Base-by-base conservation (phyloP, 2,329 filamentous ascomycete genomes). In the Exophiala phaeomuriformis region DNA sequence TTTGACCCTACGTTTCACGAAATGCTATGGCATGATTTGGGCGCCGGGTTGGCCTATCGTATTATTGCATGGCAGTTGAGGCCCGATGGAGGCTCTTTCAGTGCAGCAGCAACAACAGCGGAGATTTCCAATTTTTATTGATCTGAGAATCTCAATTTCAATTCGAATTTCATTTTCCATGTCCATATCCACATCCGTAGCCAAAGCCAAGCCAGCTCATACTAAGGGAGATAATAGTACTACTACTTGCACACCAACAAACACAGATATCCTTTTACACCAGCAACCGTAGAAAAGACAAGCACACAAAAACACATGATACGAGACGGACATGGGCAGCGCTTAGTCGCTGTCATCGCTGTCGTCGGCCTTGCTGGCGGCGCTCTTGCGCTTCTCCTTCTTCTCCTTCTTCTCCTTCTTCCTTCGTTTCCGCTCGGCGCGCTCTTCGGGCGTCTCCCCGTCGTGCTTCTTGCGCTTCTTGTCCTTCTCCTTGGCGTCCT, bases 391-490 rank as follows among this genome's bases (percentile, higher is more conserved):
- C 58, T 58, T 58, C 43, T 61, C 79, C 63, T 76, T 75, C 68
- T 75, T 76, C 57, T 77, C 75, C 64, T 78, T 77, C 67, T 77
- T 77, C 62, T 76, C 74, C 67, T 76, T 77, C 69, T 77, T 77
- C 68, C 71, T 73, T 55, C 68, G 65, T 67, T 77, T 77, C 50
- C 74, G 70, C 64, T 76, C 75, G 41, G 70, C 72, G 56, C 66
- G 70, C 67, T 72, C 73, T 63, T 73, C 75, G 44, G 68, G 62
- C 30, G 69, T 76, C 62, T 85, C 72, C 64, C 75, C 73, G 48
- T 82, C 80, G 64, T 80, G 78, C 48, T 81, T 78, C 78, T 66
- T 77, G 70, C 64, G 72, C 71, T 78, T 79, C 68, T 79, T 77
- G 10, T 57, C 52, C 37, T 62, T 61, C 64, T 73, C 74, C 39